Evolutionary conservation across 257 asterid genomes (phyloP).

Genomic region (Capsicum rhomboideum): DNA sequence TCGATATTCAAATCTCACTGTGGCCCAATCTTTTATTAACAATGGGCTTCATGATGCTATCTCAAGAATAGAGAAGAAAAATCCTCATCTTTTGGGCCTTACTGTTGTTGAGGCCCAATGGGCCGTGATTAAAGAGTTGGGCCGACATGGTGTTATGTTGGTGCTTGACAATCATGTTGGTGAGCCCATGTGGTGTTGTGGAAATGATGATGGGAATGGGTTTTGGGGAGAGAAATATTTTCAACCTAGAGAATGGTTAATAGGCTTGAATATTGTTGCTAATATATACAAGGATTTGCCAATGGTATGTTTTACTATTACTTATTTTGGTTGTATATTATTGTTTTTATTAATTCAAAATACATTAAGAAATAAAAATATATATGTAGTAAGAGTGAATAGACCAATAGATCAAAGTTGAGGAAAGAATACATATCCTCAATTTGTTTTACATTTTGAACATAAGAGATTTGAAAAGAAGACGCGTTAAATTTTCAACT

Average conservation of each 20-base stretch:
- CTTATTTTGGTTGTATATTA: not conserved
- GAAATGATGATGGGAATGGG: conserved; percentile 56
- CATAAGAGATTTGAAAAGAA: not conserved
- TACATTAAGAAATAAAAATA: not conserved
- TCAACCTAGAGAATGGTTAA: conserved; percentile 58
- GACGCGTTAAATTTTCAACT: not conserved
- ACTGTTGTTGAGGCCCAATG: conserved; percentile 44
- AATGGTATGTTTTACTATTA: conserved; percentile 12
- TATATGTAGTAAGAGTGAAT: not conserved
- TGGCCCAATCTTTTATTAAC: conserved; percentile 8
- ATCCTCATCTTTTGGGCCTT: conserved; percentile 21
- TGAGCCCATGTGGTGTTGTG: conserved; percentile 62
- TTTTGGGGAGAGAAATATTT: conserved; percentile 60
- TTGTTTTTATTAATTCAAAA: not conserved
- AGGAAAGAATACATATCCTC: not conserved
- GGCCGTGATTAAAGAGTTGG: conserved; percentile 38
- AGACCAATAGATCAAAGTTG: not conserved
- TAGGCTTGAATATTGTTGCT: conserved; percentile 35
- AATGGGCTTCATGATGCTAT: conserved; percentile 28
- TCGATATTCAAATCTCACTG: conserved; percentile 12
- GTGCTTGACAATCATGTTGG: conserved; percentile 69
- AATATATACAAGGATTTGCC: conserved; percentile 27
- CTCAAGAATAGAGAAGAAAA: conserved; percentile 23
- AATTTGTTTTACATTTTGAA: not conserved
- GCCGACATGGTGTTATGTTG: conserved; percentile 32